Percentiles rank a stretch among this genome's conserved stretches.
phyloP scores from a whole-genome alignment of 352 stramenopile genomes.

The Phytopythium oedochilum region DNA sequence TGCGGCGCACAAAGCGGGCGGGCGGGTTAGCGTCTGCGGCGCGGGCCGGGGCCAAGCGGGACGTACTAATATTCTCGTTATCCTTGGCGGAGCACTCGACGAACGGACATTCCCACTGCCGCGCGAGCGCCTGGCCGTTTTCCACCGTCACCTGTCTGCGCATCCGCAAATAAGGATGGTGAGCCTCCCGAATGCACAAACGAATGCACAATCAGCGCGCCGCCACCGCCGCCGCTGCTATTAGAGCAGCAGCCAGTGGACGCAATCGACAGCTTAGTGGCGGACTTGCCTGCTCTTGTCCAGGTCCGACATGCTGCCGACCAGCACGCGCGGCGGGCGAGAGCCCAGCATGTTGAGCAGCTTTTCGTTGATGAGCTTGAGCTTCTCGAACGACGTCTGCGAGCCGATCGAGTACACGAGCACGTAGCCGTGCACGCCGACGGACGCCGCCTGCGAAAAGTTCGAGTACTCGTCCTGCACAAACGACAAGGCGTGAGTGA shows the following conservation, averaged over 20 bases:
- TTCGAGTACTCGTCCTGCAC: conserved; percentile 93
- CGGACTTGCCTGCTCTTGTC: conserved; percentile 76
- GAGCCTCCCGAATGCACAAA: neutral
- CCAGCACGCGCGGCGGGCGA: conserved; percentile 90
- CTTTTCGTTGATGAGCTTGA: conserved; percentile 94
- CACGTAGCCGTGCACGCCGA: conserved; percentile 95
- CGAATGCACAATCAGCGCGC: conserved; percentile 6
- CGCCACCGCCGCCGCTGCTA: neutral
- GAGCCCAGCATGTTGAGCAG: conserved; percentile 93
- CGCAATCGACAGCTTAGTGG: neutral
- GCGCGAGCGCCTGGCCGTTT: conserved; percentile 86
- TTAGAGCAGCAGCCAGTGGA: neutral
- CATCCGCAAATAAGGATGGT: conserved; percentile 4
- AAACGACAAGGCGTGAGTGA: neutral
- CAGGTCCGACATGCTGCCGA: conserved; percentile 95
- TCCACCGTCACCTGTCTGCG: conserved; percentile 72
- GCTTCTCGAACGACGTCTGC: conserved; percentile 92
- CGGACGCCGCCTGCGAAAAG: conserved; percentile 93
- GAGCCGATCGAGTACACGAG: conserved; percentile 94
- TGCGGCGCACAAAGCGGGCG: too few species aligned
- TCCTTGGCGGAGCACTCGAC: conserved; percentile 94
- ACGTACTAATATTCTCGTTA: conserved; percentile 89
- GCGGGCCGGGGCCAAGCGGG: neutral
- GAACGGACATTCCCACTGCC: conserved; percentile 91
- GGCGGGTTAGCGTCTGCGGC: neutral